Base-by-base conservation (phyloP, 257 asterid genomes). In the Lycium ferocissimum region DNA sequence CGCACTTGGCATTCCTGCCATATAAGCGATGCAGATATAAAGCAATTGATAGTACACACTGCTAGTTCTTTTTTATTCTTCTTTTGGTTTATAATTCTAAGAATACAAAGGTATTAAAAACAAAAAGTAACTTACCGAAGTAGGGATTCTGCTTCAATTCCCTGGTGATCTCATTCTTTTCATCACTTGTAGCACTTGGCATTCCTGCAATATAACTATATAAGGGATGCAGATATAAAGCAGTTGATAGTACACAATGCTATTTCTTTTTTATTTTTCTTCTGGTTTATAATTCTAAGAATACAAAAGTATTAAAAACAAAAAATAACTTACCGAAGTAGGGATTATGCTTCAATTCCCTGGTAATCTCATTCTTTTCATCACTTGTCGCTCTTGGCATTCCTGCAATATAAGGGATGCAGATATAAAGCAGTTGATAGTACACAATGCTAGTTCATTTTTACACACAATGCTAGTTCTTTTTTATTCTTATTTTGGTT, bases 291-390 rank as follows among this genome's bases (percentile, higher is more conserved):
- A 33, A 66, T 13, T 66, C 20, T 33, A 26, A 33, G 73, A 66
- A 6, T 33, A 66, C 10, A 1, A 66, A 66, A 43, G 17, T 33
- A 6, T 33, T 33, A 33, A 66, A 66, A 66, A 66, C 47, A 66
- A 66, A 33, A 40, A 66, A 6, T 66, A 33, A 33, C 72, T 66
- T 66, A 33, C 47, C 6, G 1, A 33, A 5, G n/a, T 66, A 26
- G 73, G 73, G 73, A 38, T 66, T 66, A 47, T 5, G 47, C 73
- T 33, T 66, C n/a, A 66, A 66, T 66, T 45, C 73, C 73, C 47
- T 66, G 45, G 7, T 66, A n/a, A 66, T 66, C 2, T 12, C 2
- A 26, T 10, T 66, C 47, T 66, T 66, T 66, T 66, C 73, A 66
- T 33, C 73, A 33, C 73, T 14, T 0, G 12, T 14, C 18, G 49